Evolutionary conservation across 805 yeast species (phyloP), one percentile per base, ranked within the genome.

Genomic region (Yarrowia sp.): DNA sequence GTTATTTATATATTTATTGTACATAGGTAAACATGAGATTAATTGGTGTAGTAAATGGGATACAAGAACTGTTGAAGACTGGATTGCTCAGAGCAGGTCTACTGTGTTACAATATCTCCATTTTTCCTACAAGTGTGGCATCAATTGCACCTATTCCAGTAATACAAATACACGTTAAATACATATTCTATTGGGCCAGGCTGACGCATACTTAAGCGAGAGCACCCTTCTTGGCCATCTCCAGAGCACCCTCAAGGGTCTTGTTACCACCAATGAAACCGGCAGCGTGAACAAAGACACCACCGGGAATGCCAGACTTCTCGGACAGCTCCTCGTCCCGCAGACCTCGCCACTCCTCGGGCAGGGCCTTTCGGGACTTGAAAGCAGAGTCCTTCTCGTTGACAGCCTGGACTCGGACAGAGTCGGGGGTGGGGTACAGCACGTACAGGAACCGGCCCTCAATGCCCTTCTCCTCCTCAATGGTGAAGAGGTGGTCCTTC

Each of bases 221-320:
- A 30, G 81, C 82, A 63, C 71, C 70, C 65, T 77, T 78, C 65
- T 77, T 78, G 7, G 98, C 98, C 76, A 95, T 81, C 72, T 83
- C 76, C 66, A 91, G 74, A 14, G 87, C 98, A 33, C 89, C 88
- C 62, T 91, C 97, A 68, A 81, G 79, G 24, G 96, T 82, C 72
- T 85, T 81, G 65, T 93, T 90, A 63, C 99, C 99, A 49, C 99
- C 99, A 72, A 95, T 95, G 77, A 95, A 95, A 0, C 99, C 98
- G 44, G 96, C 70, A 48, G 98, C 97, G 71, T 95, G 99, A 66
- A 95, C 85, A 73, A 95, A 95, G 21, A 92, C 85, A 74, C 97
- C 90, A 9, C 90, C 97, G 33, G 84, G 85, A 64, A 95, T 83
- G n/a, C 96, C 97, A 36, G 91, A 80, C 69, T 82, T 78, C 68